Percentiles rank a stretch among this genome's conserved stretches.
These are phyloP conservation scores for Penicillium longicatenatum DNA, from an alignment of 495 filamentous ascomycete species.

Conservation along the genomic window DNA sequence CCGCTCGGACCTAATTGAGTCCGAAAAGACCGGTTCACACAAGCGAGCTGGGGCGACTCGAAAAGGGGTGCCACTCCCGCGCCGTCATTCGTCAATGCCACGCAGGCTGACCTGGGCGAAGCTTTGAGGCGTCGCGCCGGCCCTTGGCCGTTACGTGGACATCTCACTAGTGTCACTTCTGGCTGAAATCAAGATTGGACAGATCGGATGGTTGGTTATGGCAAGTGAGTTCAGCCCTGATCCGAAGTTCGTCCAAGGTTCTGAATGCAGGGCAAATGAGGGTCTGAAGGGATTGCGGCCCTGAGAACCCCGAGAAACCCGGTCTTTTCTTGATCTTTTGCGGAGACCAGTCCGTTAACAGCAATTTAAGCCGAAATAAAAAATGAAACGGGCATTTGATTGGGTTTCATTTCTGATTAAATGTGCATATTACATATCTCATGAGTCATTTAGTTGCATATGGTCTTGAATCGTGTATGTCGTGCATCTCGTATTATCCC, in stretches of 20 bases:
- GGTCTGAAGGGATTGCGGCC: not conserved
- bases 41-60: slow-evolving; percentile 1
- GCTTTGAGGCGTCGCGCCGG: slow-evolving; percentile 10
- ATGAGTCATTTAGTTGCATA: not conserved
- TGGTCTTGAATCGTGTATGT: not conserved
- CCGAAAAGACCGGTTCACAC: not conserved
- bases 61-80: not conserved
- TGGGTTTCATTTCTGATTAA: not conserved
- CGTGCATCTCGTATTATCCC: not conserved
- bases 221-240: not conserved
- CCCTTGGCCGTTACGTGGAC: slow-evolving; percentile 4
- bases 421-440: not conserved
- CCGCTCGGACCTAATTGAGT: not conserved
- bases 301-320: not conserved
- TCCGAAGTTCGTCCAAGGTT: not conserved
- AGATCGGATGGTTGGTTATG: not conserved
- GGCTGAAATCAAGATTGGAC: not conserved
- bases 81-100: slow-evolving; percentile 4
- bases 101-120: not conserved
- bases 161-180: not conserved
- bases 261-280: not conserved
- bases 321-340: not conserved
- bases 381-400: not conserved
- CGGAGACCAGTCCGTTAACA: not conserved
- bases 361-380: not conserved